Evolutionary conservation across 2,329 filamentous ascomycete genomes (phyloP).

Genomic region (Penicillium nordicum): DNA sequence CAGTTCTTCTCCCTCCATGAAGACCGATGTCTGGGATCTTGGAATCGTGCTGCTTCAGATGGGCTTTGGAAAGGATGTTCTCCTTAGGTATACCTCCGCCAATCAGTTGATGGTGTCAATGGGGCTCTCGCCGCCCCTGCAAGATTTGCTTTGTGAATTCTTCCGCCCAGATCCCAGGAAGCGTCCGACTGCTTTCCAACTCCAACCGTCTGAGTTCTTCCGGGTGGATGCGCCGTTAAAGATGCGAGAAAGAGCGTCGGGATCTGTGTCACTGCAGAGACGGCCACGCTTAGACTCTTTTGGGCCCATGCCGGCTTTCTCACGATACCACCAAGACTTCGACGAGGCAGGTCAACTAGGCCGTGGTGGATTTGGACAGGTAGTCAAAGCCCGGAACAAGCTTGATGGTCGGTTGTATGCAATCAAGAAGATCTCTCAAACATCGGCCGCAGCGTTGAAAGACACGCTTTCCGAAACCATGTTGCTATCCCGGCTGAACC

Average conservation of each 20-base stretch:
- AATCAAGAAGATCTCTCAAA: slow-evolving; percentile 91
- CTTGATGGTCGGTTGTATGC: slow-evolving; percentile 91
- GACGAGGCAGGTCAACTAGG: slow-evolving; percentile 84
- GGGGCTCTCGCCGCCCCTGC: slow-evolving; percentile 68
- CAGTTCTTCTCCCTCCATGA: slow-evolving; percentile 56
- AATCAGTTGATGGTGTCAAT: slow-evolving; percentile 68
- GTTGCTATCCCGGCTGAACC: slow-evolving; percentile 85
- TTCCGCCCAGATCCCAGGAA: slow-evolving; percentile 84
- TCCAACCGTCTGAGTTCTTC: slow-evolving; percentile 54
- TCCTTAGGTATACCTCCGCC: slow-evolving; percentile 75
- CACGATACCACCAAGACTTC: slow-evolving; percentile 84
- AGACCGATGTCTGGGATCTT: slow-evolving; percentile 93
- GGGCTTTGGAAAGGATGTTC: slow-evolving; percentile 78
- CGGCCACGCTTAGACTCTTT: slow-evolving; percentile 62
- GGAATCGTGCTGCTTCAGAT: slow-evolving; percentile 90
- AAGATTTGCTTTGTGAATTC: slow-evolving; percentile 76
- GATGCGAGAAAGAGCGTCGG: slow-evolving; percentile 42
- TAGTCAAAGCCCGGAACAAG: slow-evolving; percentile 92
- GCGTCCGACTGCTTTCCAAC: slow-evolving; percentile 74
- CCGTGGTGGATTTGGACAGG: slow-evolving; percentile 92
- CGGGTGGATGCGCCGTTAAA: slow-evolving; percentile 39
- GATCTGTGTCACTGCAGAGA: slow-evolving; percentile 45
- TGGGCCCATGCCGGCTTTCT: slow-evolving; percentile 54
- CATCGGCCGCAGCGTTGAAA: slow-evolving; percentile 61
- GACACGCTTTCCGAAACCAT: slow-evolving; percentile 79